phyloP scores from a whole-genome alignment of 768 basidiomycete genomes.

The Rhizopogon sp. region DNA sequence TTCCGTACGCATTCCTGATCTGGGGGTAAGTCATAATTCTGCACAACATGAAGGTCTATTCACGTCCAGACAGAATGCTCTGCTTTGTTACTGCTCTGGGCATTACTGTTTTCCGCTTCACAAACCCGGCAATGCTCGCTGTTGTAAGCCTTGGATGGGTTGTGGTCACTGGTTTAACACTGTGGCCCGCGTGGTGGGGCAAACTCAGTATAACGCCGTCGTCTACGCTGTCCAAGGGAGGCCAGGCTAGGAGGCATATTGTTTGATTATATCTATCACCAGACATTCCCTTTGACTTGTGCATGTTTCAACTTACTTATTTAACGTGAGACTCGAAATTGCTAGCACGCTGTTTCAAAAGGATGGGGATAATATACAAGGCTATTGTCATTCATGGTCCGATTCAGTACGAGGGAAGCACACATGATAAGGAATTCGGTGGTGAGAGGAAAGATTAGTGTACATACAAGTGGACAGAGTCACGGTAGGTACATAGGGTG shows the following conservation, averaged over 20 bases:
- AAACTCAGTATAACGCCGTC: neutral
- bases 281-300: neutral
- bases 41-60: neutral
- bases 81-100: slow-evolving; percentile 5
- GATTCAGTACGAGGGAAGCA: neutral
- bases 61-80: slow-evolving; percentile 1
- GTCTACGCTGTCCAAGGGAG: neutral
- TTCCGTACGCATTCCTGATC: slow-evolving; percentile 27
- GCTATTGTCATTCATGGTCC: neutral
- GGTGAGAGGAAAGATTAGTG: neutral
- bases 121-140: neutral
- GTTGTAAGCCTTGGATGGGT: slow-evolving; percentile 1
- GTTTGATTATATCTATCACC: neutral
- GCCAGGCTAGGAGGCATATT: neutral
- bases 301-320: neutral
- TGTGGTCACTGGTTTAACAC: neutral
- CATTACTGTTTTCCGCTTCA: neutral
- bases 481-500: neutral
- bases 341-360: neutral
- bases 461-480: too few relatives aligned
- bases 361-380: neutral
- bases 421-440: neutral
- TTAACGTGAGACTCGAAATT: neutral
- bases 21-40: slow-evolving; percentile 12
- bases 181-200: slow-evolving; percentile 1